Percentiles rank a stretch among this genome's conserved stretches.
Conservation (phyloP, 2,329 filamentous ascomycete genomes). For the Exophiala xenobiotica region DNA sequence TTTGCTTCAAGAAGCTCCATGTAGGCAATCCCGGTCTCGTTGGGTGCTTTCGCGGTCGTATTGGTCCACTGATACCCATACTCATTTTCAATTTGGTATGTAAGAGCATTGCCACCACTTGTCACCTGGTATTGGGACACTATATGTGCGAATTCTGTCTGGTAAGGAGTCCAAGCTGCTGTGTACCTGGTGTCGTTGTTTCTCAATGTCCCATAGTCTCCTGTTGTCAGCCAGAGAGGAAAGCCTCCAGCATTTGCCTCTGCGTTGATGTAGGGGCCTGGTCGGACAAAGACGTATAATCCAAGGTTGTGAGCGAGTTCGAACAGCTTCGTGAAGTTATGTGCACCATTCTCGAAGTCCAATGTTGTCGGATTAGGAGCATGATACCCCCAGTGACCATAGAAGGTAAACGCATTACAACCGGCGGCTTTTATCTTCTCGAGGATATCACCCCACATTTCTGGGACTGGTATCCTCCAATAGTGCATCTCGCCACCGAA, state of each 20-base stretch:
- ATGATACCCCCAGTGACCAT: background rate
- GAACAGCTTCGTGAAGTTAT: background rate
- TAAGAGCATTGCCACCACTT: background rate
- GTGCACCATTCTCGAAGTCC: background rate
- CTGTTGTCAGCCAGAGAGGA: background rate
- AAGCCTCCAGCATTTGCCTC: background rate
- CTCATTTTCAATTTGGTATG: background rate
- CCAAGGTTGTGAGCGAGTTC: background rate
- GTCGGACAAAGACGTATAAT: background rate
- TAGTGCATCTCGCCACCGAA: background rate
- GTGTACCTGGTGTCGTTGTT: conserved; percentile 1
- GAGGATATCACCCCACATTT: background rate
- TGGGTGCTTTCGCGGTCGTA: background rate
- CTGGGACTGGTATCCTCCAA: background rate
- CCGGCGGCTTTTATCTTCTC: background rate
- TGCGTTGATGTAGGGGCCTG: background rate
- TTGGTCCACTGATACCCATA: background rate
- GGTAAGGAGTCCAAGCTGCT: background rate
- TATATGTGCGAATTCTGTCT: background rate
- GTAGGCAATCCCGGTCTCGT: background rate
- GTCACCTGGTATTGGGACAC: background rate
- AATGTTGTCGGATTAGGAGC: background rate
- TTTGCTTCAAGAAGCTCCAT: background rate
- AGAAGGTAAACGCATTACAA: background rate
- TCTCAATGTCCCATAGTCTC: background rate